Evolutionary conservation across 1,284 basidiomycete species (phyloP).

Genomic region (Earliella scabrosa): DNA sequence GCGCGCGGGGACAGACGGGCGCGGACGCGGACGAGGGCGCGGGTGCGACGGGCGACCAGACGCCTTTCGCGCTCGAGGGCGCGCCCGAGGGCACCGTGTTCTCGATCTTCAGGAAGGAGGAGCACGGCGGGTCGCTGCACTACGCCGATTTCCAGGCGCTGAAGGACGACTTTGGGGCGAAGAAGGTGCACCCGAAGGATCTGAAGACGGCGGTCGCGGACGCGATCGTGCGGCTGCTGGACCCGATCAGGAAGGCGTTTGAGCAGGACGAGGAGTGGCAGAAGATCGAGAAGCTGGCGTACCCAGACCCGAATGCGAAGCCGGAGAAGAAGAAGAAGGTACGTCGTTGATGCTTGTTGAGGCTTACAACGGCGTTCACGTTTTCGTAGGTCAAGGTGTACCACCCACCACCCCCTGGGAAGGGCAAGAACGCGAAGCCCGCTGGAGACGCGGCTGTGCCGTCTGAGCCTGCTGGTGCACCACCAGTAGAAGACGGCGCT

Average conservation of each 20-base stretch:
- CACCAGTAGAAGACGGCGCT: neutral
- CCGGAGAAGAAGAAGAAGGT: constrained; percentile 68
- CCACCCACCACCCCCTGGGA: constrained; percentile 79
- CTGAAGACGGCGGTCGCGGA: constrained; percentile 85
- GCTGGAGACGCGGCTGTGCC: constrained; percentile 36
- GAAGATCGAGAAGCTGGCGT: constrained; percentile 79
- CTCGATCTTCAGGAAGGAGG: constrained; percentile 75
- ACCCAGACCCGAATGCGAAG: constrained; percentile 78
- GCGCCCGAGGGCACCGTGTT: constrained; percentile 88
- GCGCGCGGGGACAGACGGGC: constrained; percentile 44
- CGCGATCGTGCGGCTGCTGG: constrained; percentile 79
- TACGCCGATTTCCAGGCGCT: constrained; percentile 73
- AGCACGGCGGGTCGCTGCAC: constrained; percentile 86
- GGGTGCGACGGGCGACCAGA: constrained; percentile 49
- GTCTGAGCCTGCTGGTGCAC: neutral
- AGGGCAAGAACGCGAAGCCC: constrained; percentile 58
- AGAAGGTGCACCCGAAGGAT: constrained; percentile 89
- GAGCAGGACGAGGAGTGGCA: constrained; percentile 84
- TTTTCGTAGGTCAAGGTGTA: constrained; percentile 55
- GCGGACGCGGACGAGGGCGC: constrained; percentile 46
- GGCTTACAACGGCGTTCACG: neutral
- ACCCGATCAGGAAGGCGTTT: constrained; percentile 83
- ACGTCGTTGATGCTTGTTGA: constrained; percentile 19
- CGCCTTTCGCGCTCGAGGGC: constrained; percentile 64
- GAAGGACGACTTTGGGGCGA: constrained; percentile 78